These are phyloP conservation scores for Eucalyptus camaldulensis DNA, from an alignment of 345 rosid species.

Conservation along the genomic window DNA sequence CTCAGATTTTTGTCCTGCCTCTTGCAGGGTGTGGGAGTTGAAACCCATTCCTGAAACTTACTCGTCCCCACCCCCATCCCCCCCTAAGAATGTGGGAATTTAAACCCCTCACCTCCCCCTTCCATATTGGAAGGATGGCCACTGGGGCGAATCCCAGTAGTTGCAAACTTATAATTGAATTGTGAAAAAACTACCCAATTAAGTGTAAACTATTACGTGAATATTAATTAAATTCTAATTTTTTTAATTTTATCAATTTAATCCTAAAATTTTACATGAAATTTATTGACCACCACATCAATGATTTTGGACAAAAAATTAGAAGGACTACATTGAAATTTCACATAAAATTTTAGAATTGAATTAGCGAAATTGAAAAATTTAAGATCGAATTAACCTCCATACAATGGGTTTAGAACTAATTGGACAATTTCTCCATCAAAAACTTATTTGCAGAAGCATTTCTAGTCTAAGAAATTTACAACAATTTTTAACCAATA, in stretches of 20 bases:
- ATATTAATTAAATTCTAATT: not conserved
- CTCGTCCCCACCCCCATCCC: no score
- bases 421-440: not conserved
- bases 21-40: no score
- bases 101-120: no score
- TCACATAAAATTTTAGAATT: not conserved
- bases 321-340: not conserved
- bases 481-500: not conserved
- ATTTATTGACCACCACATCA: not conserved
- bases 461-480: not conserved
- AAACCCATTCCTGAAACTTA: no score
- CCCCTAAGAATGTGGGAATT: no score
- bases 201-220: fast-evolving
- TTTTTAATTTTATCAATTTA: not conserved
- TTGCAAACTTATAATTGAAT: not conserved
- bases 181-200: not conserved
- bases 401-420: not conserved
- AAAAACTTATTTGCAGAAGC: fast-evolving
- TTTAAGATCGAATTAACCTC: fast-evolving
- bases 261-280: fast-evolving
- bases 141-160: fast-evolving
- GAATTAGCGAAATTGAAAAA: fast-evolving
- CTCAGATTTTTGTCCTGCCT: no score
- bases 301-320: no score
- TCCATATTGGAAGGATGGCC: no score